These are phyloP conservation scores for Suhomyces xylopsoci DNA, from an alignment of 805 yeast genomes.

Conservation along the genomic window DNA sequence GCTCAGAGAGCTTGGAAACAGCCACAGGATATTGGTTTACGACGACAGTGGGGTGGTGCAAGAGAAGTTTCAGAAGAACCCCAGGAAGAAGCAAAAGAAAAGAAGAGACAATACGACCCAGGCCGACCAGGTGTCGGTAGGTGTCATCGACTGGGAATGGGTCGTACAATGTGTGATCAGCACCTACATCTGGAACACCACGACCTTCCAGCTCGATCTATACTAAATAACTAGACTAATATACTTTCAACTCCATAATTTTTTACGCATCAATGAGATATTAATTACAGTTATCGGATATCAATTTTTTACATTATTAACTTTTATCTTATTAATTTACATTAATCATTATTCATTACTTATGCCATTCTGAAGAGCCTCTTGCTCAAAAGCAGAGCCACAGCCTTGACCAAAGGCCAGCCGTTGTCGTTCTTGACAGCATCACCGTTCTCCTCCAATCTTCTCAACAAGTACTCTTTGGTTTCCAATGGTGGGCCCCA, in stretches of 20 bases:
- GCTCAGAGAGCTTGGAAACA: constrained; percentile 5
- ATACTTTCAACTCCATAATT: too few species aligned
- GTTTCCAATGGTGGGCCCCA: constrained; percentile 98
- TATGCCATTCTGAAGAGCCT: constrained; percentile 19
- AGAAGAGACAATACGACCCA: background rate
- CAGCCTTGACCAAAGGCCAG: constrained; percentile 64
- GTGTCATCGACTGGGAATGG: constrained; percentile 61
- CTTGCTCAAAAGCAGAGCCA: constrained; percentile 25
- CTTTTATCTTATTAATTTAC: background rate
- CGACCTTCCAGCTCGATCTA: constrained; percentile 7
- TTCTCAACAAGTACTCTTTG: constrained; percentile 80
- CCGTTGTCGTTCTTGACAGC: constrained; percentile 85
- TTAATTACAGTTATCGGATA: too few species aligned
- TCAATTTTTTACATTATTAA: too few species aligned
- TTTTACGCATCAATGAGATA: too few species aligned
- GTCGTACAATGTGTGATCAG: constrained; percentile 58
- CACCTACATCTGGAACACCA: constrained; percentile 29
- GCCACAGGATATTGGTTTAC: constrained; percentile 21
- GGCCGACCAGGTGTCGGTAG: constrained; percentile 12
- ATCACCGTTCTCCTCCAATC: constrained; percentile 94
- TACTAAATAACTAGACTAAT: background rate
- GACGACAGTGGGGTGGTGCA: constrained; percentile 18
- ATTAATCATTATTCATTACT: background rate
- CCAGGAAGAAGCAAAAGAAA: background rate
- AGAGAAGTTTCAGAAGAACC: background rate